A percentile compares a stretch with the other conserved stretches of the same genome.
Evolutionary conservation across 176 grass and related monocot species (phyloP).

Genomic region (Oryza glaberrima): DNA sequence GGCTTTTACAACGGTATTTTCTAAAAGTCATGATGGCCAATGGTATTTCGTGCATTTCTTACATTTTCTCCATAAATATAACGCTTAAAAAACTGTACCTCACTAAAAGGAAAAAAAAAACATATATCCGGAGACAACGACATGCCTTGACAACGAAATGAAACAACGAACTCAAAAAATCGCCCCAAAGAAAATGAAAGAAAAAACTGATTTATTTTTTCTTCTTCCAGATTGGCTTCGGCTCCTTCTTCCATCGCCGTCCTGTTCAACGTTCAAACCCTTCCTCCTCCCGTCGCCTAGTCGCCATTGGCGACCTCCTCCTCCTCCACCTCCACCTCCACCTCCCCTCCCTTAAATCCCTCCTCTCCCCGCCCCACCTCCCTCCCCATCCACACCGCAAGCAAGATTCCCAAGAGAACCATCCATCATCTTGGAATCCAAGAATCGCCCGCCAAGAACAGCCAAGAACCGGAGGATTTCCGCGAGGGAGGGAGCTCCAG

Average conservation of each 20-base stretch:
- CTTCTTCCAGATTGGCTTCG: slow-evolving; percentile 27
- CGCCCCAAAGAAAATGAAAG: background rate
- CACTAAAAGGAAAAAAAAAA: too few species aligned
- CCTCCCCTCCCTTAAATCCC: slow-evolving; percentile 48
- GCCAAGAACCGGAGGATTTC: background rate
- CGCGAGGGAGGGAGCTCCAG: background rate
- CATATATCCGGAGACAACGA: too few species aligned
- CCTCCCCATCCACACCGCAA: background rate
- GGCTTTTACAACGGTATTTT: too few species aligned
- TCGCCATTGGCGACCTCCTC: slow-evolving; percentile 60
- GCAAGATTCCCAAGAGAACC: slow-evolving; percentile 30
- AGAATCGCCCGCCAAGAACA: background rate
- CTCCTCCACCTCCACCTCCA: background rate
- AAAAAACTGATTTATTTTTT: too few species aligned
- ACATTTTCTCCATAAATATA: too few species aligned
- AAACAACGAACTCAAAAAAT: too few species aligned
- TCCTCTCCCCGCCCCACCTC: slow-evolving; percentile 28
- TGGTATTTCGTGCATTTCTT: too few species aligned
- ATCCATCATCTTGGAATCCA: slow-evolving; percentile 30
- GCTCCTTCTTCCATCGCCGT: slow-evolving; percentile 2
- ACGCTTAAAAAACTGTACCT: too few species aligned
- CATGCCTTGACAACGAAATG: too few species aligned
- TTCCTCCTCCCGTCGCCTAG: slow-evolving; percentile 1
- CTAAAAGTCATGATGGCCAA: too few species aligned
- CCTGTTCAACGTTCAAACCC: slow-evolving; percentile 59